Evolutionary conservation across 768 basidiomycete genomes (phyloP), one percentile per base, ranked within the genome.

Genomic region (Steccherinum ochraceum): DNA sequence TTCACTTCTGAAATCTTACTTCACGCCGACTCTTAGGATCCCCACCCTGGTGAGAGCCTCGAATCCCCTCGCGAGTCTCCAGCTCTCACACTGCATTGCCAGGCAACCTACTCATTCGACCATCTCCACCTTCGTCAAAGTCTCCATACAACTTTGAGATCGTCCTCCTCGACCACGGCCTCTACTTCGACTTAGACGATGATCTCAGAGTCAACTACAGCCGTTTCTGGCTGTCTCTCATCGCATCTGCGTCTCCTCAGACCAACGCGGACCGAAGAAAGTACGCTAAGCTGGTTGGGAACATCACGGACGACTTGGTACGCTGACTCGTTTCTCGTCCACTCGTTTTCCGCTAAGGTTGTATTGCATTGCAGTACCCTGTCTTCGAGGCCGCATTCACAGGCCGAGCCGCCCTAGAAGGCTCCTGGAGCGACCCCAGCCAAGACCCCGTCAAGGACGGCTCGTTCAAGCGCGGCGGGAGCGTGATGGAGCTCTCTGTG

Each of bases 101-200:
- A 79, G 94, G 94, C 3, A 98, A 98, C 65, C 73, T 99, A 21
- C 74, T 98, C 24, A 96, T 99, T 43, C 82, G 96, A 50, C 83
- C 87, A 1, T 79, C 86, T 4, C 76, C 78, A 5, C 56, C 61
- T 13, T 56, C 54, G 2, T 87, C 90, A 1, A 77, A 72, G 51
- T 92, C 90, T 7, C 89, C 91, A 0, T 89, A 89, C 69, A 97
- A 97, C 64, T 98, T 98, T 59, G 96, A 99, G 63, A 88, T 97
- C 46, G 93, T 91, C 21, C 76, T 98, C 1, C 73, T 99, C 53
- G 96, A 99, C 62, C 94, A 97, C 57, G 95, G 91, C 3, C 71
- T 93, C 16, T 95, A 97, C 67, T 97, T 97, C 58, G 93, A 96
- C 62, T 73, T 99, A 3, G 84, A 91, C 50, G 70, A 80, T 18